Percentiles rank a stretch among this genome's conserved stretches.
phyloP scores from a whole-genome alignment of 495 filamentous ascomycete species.

The Evernia prunastri region DNA sequence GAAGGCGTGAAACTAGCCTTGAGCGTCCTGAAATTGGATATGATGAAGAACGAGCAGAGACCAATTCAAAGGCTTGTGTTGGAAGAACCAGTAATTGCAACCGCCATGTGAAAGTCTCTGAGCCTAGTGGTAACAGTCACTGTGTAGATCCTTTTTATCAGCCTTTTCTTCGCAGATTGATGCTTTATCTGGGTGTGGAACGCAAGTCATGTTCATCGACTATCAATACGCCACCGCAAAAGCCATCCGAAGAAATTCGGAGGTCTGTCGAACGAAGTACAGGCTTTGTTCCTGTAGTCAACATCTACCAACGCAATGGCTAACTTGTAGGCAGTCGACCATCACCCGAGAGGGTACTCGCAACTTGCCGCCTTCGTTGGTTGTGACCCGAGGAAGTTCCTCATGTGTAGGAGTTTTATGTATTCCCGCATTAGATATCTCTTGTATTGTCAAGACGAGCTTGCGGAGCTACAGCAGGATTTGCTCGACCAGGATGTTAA shows the following conservation, averaged over 20 bases:
- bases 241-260: not conserved
- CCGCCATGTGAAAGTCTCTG: not conserved
- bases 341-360: constrained; percentile 25
- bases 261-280: not conserved
- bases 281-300: not conserved
- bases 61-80: not conserved
- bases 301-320: not conserved
- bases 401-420: constrained; percentile 33
- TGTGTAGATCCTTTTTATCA: not conserved
- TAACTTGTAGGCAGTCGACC: not conserved
- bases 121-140: not conserved
- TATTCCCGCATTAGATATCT: constrained; percentile 32
- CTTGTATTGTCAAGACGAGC: constrained; percentile 34
- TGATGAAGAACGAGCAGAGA: not conserved
- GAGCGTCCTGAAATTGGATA: not conserved
- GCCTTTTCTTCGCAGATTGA: not conserved
- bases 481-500: constrained; percentile 29
- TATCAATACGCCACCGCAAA: not conserved
- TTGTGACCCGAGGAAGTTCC: constrained; percentile 22
- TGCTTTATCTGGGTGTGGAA: not conserved
- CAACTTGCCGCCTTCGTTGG: constrained; percentile 32
- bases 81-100: not conserved
- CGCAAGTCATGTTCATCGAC: not conserved
- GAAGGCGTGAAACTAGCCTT: not conserved
- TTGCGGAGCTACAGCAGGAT: constrained; percentile 28